A percentile compares a stretch with the other conserved stretches of the same genome.
Evolutionary conservation across 148 eudicot genomes (phyloP).

Genomic region (Chenopodium suecicum): DNA sequence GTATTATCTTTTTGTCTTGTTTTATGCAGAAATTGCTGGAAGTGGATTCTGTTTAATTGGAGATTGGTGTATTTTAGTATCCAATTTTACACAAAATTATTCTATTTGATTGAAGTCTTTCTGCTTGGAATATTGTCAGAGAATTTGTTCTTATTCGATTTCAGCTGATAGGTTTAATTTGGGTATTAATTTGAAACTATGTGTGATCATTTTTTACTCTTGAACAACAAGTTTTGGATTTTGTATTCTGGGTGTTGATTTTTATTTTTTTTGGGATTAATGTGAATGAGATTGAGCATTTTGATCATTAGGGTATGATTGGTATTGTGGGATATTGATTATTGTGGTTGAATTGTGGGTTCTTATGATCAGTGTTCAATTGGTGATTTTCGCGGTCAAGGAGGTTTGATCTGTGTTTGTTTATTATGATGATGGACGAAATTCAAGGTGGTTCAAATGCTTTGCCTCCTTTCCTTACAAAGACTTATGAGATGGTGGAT

Average conservation of each 20-base stretch:
- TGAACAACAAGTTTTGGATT: not conserved
- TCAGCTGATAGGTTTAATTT: slow-evolving; percentile 1
- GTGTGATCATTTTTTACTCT: not conserved
- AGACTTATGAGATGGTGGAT: slow-evolving; percentile 94
- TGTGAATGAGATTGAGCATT: slow-evolving; percentile 5
- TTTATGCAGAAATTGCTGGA: slow-evolving; percentile 19
- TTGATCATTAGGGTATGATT: not conserved
- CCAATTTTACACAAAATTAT: not conserved
- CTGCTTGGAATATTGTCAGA: slow-evolving; percentile 12
- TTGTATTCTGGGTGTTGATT: slow-evolving; percentile 20
- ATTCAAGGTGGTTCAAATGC: slow-evolving; percentile 56
- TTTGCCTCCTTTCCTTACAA: slow-evolving; percentile 75
- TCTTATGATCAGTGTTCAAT: slow-evolving; percentile 22
- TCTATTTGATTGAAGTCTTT: slow-evolving; percentile 17
- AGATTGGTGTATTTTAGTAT: slow-evolving; percentile 12
- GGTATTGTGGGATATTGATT: slow-evolving; percentile 10
- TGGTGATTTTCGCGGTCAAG: slow-evolving; percentile 19
- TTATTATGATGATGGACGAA: slow-evolving; percentile 55
- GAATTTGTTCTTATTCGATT: slow-evolving; percentile 24
- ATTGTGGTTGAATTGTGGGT: slow-evolving; percentile 9
- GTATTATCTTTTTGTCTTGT: not conserved
- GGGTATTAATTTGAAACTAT: slow-evolving; percentile 8
- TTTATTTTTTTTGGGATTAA: not conserved
- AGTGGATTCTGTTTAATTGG: slow-evolving; percentile 8
- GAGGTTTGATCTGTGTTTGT: slow-evolving; percentile 26